phyloP scores from a whole-genome alignment of 768 basidiomycete species.

The Cystofilobasidium bisporidii region DNA sequence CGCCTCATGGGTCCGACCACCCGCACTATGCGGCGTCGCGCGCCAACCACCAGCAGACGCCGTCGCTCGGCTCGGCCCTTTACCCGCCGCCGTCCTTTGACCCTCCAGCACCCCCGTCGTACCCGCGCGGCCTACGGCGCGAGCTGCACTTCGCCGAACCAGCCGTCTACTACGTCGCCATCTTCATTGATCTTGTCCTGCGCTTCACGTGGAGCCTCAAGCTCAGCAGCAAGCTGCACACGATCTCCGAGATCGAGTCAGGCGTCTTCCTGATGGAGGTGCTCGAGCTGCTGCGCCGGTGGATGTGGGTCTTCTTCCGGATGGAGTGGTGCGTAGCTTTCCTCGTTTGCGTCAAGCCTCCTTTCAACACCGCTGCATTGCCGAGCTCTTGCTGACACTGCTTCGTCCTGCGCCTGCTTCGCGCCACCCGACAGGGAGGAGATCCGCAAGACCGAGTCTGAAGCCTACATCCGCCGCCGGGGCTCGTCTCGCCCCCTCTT shows the following conservation, averaged over 20 bases:
- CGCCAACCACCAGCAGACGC: not conserved
- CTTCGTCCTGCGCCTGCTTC: too few species aligned
- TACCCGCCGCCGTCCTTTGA: constrained; percentile 9
- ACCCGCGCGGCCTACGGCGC: constrained; percentile 66
- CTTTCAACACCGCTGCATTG: not conserved
- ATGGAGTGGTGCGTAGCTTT: constrained; percentile 66
- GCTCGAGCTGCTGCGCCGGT: constrained; percentile 76
- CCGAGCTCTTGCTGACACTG: not conserved
- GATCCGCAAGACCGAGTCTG: constrained; percentile 4
- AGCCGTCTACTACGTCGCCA: constrained; percentile 65
- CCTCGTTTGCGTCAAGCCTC: not conserved
- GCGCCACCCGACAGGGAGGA: not conserved
- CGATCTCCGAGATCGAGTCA: constrained; percentile 63
- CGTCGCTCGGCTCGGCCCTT: not conserved
- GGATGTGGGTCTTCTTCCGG: constrained; percentile 97
- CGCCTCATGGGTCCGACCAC: not conserved
- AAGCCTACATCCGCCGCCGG: not conserved
- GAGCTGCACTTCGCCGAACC: constrained; percentile 68
- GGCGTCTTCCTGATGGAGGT: constrained; percentile 84
- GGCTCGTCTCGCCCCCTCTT: not conserved
- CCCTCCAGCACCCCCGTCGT: constrained; percentile 25
- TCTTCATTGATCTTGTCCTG: constrained; percentile 73
- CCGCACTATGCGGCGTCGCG: constrained; percentile 3
- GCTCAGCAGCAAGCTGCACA: constrained; percentile 74
- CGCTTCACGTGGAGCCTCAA: constrained; percentile 92